Evolutionary conservation across 805 yeast species (phyloP), one percentile per base, ranked within the genome.

Genomic region (Sugiyamaella chiloensis): DNA sequence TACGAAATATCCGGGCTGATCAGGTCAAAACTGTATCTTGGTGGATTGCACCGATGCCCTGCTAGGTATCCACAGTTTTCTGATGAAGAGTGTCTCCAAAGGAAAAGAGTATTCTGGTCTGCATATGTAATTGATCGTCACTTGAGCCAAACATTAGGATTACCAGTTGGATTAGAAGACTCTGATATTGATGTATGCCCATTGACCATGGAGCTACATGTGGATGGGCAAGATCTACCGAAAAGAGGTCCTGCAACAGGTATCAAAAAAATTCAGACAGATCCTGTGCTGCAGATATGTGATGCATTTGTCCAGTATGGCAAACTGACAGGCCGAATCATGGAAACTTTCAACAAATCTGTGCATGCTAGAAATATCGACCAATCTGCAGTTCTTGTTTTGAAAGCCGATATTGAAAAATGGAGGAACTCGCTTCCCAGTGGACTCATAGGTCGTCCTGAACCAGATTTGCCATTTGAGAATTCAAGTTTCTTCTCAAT

Each of bases 11-110:
- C 40, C 14, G 46, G 40, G 30, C 8, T 42, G 12, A 32, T 42
- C 4, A 21, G 46, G 19, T 31, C 46, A 16, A 42, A 42, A 27
- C 23, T 42, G 19, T 32, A 30, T 32, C 9, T 42, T 7, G 46
- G 31, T n/a, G 46, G 46, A 8, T 30, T 42, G 9, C 46, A 42
- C 19, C n/a, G 46, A 32, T 42, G 46, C 40, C 46, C 46, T 17
- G 30, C 24, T 5, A 16, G 46, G 23, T 42, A 42, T 20, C 30
- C 46, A n/a, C 32, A 30, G 19, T 32, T 42, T 17, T 20, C 21
- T 4, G 40, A 14, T 14, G 19, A 12, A 17, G 46, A 42, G 14
- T 30, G 46, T 24, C 21, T 19, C 12, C 20, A 31, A n/a, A 21
- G 46, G 17, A 42, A 42, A 21, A 39, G 46, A n/a, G 20, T 42